Evolutionary conservation across 148 eudicot genomes (phyloP), one percentile per base, ranked within the genome.

Genomic region (Rhododendron ferrugineum): DNA sequence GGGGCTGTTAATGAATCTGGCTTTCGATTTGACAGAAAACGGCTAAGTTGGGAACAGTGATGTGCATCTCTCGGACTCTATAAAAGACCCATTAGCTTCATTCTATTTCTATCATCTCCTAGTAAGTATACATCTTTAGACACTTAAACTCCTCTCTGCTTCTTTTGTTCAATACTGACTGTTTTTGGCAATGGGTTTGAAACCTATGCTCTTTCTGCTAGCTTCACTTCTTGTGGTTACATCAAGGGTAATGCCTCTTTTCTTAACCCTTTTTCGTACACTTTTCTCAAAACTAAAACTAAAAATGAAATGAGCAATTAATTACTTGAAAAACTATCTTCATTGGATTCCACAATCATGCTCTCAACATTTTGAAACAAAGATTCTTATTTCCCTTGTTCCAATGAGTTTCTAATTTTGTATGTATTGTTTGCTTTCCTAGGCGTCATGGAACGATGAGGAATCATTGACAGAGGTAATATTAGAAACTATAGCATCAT

Each of bases 391-490:
- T 75, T 75, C 11, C 47, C 10, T 18, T 34, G 20, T 20, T 36
- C 79, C n/a, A 5, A 36, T 10, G 13, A 34, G 22, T 42, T 77
- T 77, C 52, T 37, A 4, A 50, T 11, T 47, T 28, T 79, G 16
- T 13, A 16, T n/a, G 3, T 62, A 20, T 79, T 37, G 28, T 56
- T 52, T 11, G 10, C 6, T 47, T 82, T 30, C 26, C 40, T n/a
- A 64, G 76, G 84, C 23, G 16, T 82, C 75, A 40, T 82, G 40
- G 0, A 82, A 62, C 0, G 84, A 42, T 64, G 84, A 82, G 50
- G 76, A 82, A 42, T 62, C 62, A 52, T 42, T 82, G 28, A 40
- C 37, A 2, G 76, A 64, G 76, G 84, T 81, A 81, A 80, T 36
- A 42, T 8, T 40, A 16, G 32, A 18, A 11, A 30, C 60, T 20